Evolutionary conservation across 805 yeast genomes (phyloP).

Genomic region (Lipomyces mesembrius): DNA sequence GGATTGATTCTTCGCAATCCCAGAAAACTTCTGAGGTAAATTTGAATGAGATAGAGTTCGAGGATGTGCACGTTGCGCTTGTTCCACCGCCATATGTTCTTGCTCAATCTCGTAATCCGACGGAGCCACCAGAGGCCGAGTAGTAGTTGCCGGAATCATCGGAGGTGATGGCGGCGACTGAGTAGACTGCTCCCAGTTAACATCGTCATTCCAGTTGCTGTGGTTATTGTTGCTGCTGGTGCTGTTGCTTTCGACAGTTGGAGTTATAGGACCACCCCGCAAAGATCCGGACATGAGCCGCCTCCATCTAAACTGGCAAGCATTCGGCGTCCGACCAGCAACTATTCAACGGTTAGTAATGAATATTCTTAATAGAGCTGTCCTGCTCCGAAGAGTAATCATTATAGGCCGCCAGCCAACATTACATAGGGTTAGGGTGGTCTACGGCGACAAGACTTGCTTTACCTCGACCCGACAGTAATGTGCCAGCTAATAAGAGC

Average conservation of each 20-base stretch:
- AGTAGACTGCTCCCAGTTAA: not conserved
- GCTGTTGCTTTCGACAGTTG: slow-evolving; percentile 10
- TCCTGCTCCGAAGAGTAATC: not conserved
- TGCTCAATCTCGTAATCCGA: slow-evolving; percentile 13
- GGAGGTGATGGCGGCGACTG: slow-evolving; percentile 17
- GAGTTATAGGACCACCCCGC: slow-evolving; percentile 39
- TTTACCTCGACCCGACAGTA: not conserved
- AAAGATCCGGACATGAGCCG: slow-evolving; percentile 57
- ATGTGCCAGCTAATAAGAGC: not conserved
- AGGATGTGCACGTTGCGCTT: not conserved
- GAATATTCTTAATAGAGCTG: not conserved
- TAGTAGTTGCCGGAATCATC: slow-evolving; percentile 21
- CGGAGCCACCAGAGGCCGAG: slow-evolving; percentile 18
- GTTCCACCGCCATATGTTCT: slow-evolving; percentile 9
- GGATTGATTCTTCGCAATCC: not conserved
- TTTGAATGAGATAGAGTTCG: not conserved
- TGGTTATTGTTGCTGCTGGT: slow-evolving; percentile 1
- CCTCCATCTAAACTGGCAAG: slow-evolving; percentile 90
- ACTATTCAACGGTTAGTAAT: slow-evolving; percentile 41
- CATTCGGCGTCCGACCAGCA: slow-evolving; percentile 81
- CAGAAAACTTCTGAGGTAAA: not conserved
- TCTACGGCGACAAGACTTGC: not conserved
- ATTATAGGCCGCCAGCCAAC: not conserved
- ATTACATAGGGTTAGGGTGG: not conserved
- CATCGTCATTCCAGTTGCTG: slow-evolving; percentile 10